Conservation (phyloP, 306 rosid species). For the Cicer yamashitae region DNA sequence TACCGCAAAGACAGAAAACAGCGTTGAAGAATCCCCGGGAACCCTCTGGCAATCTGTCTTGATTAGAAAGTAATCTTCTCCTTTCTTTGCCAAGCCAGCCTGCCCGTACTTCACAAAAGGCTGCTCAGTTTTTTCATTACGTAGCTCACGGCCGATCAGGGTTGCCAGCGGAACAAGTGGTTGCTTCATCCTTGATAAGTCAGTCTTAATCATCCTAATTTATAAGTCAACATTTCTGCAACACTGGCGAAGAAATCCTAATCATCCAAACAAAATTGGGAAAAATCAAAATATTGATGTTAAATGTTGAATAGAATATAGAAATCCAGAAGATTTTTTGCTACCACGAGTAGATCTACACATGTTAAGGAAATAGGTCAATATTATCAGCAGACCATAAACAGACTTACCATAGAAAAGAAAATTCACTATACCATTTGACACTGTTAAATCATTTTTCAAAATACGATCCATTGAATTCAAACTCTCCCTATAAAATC, state of each 20-base stretch:
- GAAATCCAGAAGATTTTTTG: conserved; percentile 6
- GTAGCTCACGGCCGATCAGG: conserved; percentile 90
- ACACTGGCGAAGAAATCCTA: conserved; percentile 33
- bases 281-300: not conserved
- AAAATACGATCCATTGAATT: conserved; percentile 38
- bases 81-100: conserved; percentile 99
- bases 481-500: not conserved
- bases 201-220: conserved; percentile 75
- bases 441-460: not conserved
- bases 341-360: conserved; percentile 40
- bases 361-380: conserved; percentile 3
- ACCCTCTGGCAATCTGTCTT: conserved; percentile 79
- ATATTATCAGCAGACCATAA: not conserved
- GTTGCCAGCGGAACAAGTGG: conserved; percentile 89
- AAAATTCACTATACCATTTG: not conserved
- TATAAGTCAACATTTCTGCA: conserved; percentile 52
- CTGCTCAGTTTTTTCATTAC: conserved; percentile 71
- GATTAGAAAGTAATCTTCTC: conserved; percentile 94
- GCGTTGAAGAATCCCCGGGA: conserved; percentile 75
- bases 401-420: conserved; percentile 3
- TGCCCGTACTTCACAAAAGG: conserved; percentile 96
- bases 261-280: conserved; percentile 32
- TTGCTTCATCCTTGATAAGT: conserved; percentile 64
- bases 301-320: not conserved
- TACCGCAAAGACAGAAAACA: conserved; percentile 97